These are phyloP conservation scores for Solidago caesia DNA, from an alignment of 129 eudicot species.

Conservation along the genomic window DNA sequence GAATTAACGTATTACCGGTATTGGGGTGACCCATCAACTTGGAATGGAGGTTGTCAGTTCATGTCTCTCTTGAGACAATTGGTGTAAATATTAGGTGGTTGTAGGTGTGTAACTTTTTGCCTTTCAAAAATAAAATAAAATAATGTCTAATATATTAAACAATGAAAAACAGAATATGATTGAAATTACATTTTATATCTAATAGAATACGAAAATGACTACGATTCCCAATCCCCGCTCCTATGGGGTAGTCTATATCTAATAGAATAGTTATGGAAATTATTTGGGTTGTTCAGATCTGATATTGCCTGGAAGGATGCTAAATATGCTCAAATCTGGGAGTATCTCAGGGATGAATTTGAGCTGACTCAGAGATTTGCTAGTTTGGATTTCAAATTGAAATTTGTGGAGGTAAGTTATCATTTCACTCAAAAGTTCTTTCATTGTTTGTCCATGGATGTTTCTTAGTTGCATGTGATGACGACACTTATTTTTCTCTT, in stretches of 20 bases:
- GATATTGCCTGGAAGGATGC: constrained; percentile 98
- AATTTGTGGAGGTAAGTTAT: constrained; percentile 78
- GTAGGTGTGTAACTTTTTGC: too few relatives aligned
- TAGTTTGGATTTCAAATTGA: constrained; percentile 87
- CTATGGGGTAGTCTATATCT: neutral
- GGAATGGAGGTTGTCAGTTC: too few relatives aligned
- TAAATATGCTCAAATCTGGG: constrained; percentile 96
- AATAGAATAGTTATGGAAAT: constrained; percentile 13
- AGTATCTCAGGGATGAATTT: constrained; percentile 89
- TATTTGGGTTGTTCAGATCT: constrained; percentile 47
- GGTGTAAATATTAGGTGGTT: too few relatives aligned
- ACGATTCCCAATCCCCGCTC: too few relatives aligned
- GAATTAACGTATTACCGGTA: neutral
- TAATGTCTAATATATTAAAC: constrained; percentile 1
- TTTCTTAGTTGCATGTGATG: constrained; percentile 15
- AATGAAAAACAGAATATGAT: constrained; percentile 1
- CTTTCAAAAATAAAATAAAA: neutral
- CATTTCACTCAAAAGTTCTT: constrained; percentile 1
- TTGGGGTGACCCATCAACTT: too few relatives aligned
- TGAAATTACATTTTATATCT: neutral
- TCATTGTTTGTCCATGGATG: constrained; percentile 1
- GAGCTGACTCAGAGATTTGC: constrained; percentile 97
- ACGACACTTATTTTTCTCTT: constrained; percentile 17
- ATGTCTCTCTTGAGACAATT: too few relatives aligned
- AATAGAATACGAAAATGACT: neutral